Conservation (phyloP, 2,329 filamentous ascomycete genomes). For the Chalaropsis thielavioides region DNA sequence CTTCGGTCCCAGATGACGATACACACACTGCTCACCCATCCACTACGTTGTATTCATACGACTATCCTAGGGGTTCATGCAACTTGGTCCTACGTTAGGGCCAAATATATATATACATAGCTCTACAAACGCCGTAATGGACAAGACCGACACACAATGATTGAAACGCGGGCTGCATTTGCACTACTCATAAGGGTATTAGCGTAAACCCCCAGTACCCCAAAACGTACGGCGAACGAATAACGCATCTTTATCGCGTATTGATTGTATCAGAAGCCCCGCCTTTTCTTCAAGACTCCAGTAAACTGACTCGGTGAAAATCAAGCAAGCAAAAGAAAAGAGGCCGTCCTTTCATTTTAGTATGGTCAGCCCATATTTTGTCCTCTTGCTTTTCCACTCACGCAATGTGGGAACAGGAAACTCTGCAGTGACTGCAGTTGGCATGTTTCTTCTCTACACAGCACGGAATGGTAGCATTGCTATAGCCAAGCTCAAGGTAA, state of each 20-base stretch:
- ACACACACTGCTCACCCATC: no score
- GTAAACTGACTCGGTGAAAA: not conserved
- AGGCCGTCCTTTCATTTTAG: not conserved
- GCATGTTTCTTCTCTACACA: no score
- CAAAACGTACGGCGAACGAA: not conserved
- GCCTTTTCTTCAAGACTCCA: not conserved
- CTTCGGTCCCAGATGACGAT: no score
- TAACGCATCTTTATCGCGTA: not conserved
- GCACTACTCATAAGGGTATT: not conserved
- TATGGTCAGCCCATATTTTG: no score
- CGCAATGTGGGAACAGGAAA: no score
- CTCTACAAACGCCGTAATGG: not conserved
- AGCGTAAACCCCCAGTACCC: not conserved
- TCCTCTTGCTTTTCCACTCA: no score
- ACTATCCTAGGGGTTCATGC: not conserved
- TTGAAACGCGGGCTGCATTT: not conserved
- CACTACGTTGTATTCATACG: not conserved
- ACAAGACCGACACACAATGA: not conserved
- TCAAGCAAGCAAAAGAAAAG: not conserved
- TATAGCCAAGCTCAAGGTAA: no score
- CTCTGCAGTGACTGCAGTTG: no score
- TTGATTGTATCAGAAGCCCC: not conserved
- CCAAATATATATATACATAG: not conserved
- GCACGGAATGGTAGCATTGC: no score
- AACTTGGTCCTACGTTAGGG: no score